phyloP scores from a whole-genome alignment of 805 yeast genomes.

The Metschnikowia aberdeeniae region DNA sequence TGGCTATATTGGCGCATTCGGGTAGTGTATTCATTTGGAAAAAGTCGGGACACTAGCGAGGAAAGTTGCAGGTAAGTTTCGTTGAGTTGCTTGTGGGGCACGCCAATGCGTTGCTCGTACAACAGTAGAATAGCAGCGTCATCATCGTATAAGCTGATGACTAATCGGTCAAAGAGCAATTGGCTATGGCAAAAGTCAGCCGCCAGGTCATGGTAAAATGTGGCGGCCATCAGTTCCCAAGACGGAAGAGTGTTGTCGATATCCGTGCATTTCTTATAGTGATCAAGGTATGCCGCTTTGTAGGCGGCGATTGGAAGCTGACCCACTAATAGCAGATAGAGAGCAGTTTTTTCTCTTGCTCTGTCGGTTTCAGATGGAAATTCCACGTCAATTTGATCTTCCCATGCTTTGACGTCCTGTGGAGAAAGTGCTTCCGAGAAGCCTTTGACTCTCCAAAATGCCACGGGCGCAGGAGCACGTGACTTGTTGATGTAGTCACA shows the following conservation, averaged over 20 bases:
- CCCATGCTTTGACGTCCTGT: constrained; percentile 9
- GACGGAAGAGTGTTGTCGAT: background rate
- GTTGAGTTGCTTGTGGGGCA: constrained; percentile 41
- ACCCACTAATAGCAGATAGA: background rate
- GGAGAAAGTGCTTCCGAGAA: constrained; percentile 3
- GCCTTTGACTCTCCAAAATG: constrained; percentile 5
- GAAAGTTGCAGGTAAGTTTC: constrained; percentile 40
- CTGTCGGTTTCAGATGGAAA: background rate
- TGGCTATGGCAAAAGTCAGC: constrained; percentile 24
- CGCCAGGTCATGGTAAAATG: constrained; percentile 3
- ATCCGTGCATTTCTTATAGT: background rate
- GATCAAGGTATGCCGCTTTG: background rate
- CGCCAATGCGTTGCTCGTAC: constrained; percentile 29
- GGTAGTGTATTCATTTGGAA: constrained; percentile 25
- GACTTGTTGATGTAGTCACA: too few species aligned
- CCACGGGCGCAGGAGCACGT: background rate
- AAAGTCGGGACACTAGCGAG: constrained; percentile 31
- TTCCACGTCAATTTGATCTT: constrained; percentile 4
- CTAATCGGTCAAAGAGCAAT: constrained; percentile 20
- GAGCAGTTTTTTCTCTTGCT: background rate
- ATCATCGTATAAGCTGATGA: constrained; percentile 5
- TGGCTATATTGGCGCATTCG: constrained; percentile 36
- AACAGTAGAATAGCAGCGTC: constrained; percentile 18
- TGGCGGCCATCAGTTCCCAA: background rate
- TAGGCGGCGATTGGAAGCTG: constrained; percentile 3